These are phyloP conservation scores for Lodderomyces margitis DNA, from an alignment of 1,139 yeast genomes.

Conservation along the genomic window DNA sequence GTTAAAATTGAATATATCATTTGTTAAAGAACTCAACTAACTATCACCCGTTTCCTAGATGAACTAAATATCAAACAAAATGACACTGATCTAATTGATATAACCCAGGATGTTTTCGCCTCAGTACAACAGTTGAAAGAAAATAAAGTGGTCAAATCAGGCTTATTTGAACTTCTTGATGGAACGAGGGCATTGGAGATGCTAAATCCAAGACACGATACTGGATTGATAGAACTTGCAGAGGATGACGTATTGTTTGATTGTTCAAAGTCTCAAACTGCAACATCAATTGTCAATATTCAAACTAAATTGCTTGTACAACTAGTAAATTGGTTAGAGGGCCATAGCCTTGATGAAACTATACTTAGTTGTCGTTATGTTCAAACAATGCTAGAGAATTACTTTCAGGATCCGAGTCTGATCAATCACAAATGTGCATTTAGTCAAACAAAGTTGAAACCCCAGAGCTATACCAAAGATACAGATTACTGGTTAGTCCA, in stretches of 20 bases:
- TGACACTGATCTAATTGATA: slow-evolving; percentile 33
- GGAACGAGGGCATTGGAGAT: slow-evolving; percentile 77
- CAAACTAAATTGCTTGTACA: slow-evolving; percentile 45
- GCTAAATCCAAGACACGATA: slow-evolving; percentile 59
- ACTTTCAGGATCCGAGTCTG: slow-evolving; percentile 18
- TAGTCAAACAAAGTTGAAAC: not conserved
- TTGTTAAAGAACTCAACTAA: not conserved
- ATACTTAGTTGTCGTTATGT: slow-evolving; percentile 65
- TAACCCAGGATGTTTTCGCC: slow-evolving; percentile 39
- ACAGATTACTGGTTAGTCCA: slow-evolving; percentile 37
- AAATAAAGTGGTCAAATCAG: slow-evolving; percentile 49
- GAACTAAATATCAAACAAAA: not conserved
- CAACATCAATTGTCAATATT: slow-evolving; percentile 42
- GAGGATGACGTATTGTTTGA: slow-evolving; percentile 41
- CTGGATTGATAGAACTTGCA: slow-evolving; percentile 50
- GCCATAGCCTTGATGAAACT: slow-evolving; percentile 60
- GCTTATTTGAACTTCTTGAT: slow-evolving; percentile 58
- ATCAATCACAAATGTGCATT: slow-evolving; percentile 21
- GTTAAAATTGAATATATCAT: not conserved
- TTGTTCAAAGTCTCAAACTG: slow-evolving; percentile 28
- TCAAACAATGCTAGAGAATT: slow-evolving; percentile 50
- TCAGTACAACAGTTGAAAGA: slow-evolving; percentile 32
- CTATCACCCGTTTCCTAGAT: not conserved
- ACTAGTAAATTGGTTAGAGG: slow-evolving; percentile 60
- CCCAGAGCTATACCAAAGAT: not conserved